A percentile compares a stretch with the other conserved stretches of the same genome.
Conservation (phyloP, 495 filamentous ascomycete species). For the Bathelium albidoporum region DNA sequence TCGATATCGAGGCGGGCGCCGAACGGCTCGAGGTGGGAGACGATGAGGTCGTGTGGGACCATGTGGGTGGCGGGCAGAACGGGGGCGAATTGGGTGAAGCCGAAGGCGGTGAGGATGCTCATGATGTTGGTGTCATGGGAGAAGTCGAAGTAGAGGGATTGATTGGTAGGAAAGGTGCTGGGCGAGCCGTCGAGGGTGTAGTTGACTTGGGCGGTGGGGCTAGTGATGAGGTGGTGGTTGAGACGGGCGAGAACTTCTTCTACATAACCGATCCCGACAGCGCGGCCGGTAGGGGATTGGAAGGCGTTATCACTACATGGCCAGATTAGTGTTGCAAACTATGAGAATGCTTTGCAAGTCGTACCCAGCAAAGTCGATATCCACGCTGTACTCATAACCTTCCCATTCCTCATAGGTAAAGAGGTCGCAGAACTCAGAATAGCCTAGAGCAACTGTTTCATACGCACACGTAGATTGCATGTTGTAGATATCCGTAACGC, state of each 20-base stretch:
- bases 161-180: slow-evolving; percentile 39
- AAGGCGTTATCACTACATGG: slow-evolving; percentile 44
- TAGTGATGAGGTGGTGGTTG: slow-evolving; percentile 41
- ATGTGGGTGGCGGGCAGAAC: slow-evolving; percentile 35
- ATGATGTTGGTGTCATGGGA: slow-evolving; percentile 31
- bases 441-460: slow-evolving; percentile 51
- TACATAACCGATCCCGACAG: slow-evolving; percentile 54
- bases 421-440: slow-evolving; percentile 44
- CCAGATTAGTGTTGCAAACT: neutral
- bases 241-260: slow-evolving; percentile 52
- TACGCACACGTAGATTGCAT: slow-evolving; percentile 49
- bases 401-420: slow-evolving; percentile 50
- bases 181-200: slow-evolving; percentile 39
- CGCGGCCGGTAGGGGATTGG: slow-evolving; percentile 51
- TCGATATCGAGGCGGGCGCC: slow-evolving; percentile 54
- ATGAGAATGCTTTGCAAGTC: neutral
- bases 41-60: slow-evolving; percentile 38
- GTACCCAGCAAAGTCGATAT: slow-evolving; percentile 42
- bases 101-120: slow-evolving; percentile 40
- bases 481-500: slow-evolving; percentile 42
- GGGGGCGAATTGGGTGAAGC: slow-evolving; percentile 43
- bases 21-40: slow-evolving; percentile 50
- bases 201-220: slow-evolving; percentile 48
- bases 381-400: slow-evolving; percentile 46
- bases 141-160: slow-evolving; percentile 37